phyloP scores from a whole-genome alignment of 495 filamentous ascomycete species.

The Usnea hakonensis region DNA sequence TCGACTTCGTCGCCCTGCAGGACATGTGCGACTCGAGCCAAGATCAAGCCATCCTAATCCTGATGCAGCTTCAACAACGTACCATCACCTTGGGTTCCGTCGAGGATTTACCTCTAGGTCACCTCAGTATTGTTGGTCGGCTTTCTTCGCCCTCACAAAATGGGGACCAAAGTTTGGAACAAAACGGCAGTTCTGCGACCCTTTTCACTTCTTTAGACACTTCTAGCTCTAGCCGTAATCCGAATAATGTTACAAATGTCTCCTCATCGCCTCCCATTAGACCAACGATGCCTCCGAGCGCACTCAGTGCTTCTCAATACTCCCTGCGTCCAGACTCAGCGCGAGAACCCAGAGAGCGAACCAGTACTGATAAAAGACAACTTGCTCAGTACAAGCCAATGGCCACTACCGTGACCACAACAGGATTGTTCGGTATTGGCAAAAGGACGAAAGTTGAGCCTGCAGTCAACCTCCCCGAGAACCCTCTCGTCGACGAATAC shows the following conservation, averaged over 20 bases:
- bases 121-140: neutral
- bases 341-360: constrained; percentile 4
- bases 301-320: neutral
- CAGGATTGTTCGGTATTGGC: constrained; percentile 14
- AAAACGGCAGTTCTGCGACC: neutral
- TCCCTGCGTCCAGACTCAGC: neutral
- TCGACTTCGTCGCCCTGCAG: constrained; percentile 36
- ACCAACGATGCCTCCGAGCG: neutral
- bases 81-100: constrained; percentile 19
- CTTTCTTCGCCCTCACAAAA: neutral
- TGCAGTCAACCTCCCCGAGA: constrained; percentile 8
- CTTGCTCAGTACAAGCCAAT: constrained; percentile 18
- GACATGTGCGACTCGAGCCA: constrained; percentile 21
- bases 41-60: constrained; percentile 19
- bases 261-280: constrained; percentile 3
- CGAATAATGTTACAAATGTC: neutral
- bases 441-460: constrained; percentile 17
- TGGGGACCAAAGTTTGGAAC: neutral
- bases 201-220: neutral
- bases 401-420: constrained; percentile 16
- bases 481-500: constrained; percentile 20
- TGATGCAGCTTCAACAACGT: constrained; percentile 23
- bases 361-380: neutral
- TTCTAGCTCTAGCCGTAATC: neutral
- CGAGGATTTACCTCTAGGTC: constrained; percentile 6